A percentile compares a stretch with the other conserved stretches of the same genome.
Conservation (phyloP, 2,329 filamentous ascomycete species). For the Cladosporium sp. region DNA sequence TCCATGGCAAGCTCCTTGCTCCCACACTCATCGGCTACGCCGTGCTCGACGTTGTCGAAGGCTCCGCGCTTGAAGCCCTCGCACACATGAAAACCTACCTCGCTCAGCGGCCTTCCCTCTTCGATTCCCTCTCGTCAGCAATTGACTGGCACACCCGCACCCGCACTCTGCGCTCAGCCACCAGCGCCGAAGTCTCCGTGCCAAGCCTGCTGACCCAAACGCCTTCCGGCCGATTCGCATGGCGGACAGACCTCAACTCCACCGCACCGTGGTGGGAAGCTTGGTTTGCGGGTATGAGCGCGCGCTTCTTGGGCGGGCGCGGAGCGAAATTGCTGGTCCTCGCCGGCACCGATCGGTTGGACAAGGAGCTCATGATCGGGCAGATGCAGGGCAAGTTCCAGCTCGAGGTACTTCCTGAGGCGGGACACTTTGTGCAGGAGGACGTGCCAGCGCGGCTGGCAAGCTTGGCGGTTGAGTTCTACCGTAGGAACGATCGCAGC, state of each 20-base stretch:
- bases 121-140: conserved; percentile 68
- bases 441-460: conserved; percentile 89
- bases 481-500: conserved; percentile 81
- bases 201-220: conserved; percentile 63
- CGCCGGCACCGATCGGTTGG: conserved; percentile 81
- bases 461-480: conserved; percentile 79
- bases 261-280: conserved; percentile 91
- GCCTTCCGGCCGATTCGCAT: conserved; percentile 54
- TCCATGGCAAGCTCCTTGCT: conserved; percentile 49
- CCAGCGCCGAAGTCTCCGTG: conserved; percentile 81
- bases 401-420: conserved; percentile 86
- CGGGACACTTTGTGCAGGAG: conserved; percentile 95
- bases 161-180: conserved; percentile 74
- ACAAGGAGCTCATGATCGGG: conserved; percentile 88
- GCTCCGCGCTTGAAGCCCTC: conserved; percentile 89
- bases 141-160: conserved; percentile 94
- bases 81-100: conserved; percentile 92
- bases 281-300: conserved; percentile 85
- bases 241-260: conserved; percentile 75
- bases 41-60: conserved; percentile 90
- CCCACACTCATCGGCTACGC: conserved; percentile 71
- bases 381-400: conserved; percentile 99
- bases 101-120: conserved; percentile 69
- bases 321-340: conserved; percentile 81
- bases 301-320: conserved; percentile 74